Evolutionary conservation across 2,329 filamentous ascomycete species (phyloP).

Genomic region (Microsporum canis): DNA sequence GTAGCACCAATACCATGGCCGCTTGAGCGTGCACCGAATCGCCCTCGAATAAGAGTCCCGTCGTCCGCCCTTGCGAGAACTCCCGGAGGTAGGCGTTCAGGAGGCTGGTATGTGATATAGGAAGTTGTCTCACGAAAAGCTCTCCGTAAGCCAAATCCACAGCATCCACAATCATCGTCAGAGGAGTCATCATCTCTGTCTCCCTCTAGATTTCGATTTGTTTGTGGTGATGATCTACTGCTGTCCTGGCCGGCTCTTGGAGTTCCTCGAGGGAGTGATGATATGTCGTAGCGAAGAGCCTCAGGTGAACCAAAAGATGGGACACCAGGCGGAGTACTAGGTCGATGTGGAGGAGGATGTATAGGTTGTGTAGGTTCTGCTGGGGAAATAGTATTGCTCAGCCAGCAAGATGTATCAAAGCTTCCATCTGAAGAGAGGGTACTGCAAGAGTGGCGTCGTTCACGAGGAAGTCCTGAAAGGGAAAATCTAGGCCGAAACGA

Average conservation of each 20-base stretch:
- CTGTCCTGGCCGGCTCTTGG: constrained; percentile 4
- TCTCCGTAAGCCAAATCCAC: constrained; percentile 15
- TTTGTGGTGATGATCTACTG: constrained; percentile 3
- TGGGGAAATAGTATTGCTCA: constrained; percentile 19
- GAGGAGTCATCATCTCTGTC: not conserved
- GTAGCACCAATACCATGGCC: constrained; percentile 28
- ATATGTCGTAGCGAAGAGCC: constrained; percentile 23
- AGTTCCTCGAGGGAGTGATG: not conserved
- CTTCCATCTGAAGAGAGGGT: constrained; percentile 19
- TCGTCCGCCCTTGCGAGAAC: constrained; percentile 30
- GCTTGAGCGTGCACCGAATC: constrained; percentile 31
- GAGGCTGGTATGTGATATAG: constrained; percentile 15
- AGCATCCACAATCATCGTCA: not conserved
- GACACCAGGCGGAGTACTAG: constrained; percentile 34
- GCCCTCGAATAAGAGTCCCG: constrained; percentile 31
- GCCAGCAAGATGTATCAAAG: constrained; percentile 18
- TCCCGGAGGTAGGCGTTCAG: constrained; percentile 13
- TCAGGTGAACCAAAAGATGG: constrained; percentile 34
- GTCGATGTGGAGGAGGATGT: constrained; percentile 29
- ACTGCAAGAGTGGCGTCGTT: constrained; percentile 9
- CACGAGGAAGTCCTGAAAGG: constrained; percentile 3
- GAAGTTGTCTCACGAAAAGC: constrained; percentile 24
- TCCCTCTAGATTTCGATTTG: not conserved
- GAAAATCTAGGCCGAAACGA: constrained; percentile 10
- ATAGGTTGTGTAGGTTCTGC: constrained; percentile 24